Evolutionary conservation across 2,329 filamentous ascomycete genomes (phyloP).

Genomic region (Penicillium sp.): DNA sequence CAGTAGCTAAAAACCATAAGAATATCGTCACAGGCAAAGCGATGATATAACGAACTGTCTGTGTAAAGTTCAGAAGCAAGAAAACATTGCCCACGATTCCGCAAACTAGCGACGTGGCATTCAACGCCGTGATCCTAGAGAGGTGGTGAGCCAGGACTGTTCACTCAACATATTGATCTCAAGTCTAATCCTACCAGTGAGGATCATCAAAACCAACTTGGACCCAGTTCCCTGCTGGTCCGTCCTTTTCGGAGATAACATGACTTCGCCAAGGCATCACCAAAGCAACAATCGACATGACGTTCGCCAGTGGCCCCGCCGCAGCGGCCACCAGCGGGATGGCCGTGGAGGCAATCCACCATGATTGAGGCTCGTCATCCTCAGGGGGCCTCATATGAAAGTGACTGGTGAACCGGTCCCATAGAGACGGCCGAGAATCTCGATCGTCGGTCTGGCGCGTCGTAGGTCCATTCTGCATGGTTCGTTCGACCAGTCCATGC

Average conservation of each 20-base stretch:
- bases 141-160: slow-evolving; percentile 5
- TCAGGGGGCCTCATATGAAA: slow-evolving; percentile 45
- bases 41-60: slow-evolving; percentile 75
- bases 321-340: slow-evolving; percentile 82
- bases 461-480: slow-evolving; percentile 22
- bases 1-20: slow-evolving; percentile 71
- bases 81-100: slow-evolving; percentile 81
- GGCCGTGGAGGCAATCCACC: slow-evolving; percentile 57
- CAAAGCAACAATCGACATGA: slow-evolving; percentile 85
- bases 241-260: slow-evolving; percentile 49
- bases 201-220: slow-evolving; percentile 69
- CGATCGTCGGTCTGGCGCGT: slow-evolving; percentile 4
- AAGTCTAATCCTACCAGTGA: slow-evolving; percentile 59
- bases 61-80: slow-evolving; percentile 84
- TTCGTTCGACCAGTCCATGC: slow-evolving; percentile 9
- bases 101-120: slow-evolving; percentile 75
- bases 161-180: not conserved
- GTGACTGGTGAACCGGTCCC: slow-evolving; percentile 25
- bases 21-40: slow-evolving; percentile 83
- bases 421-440: slow-evolving; percentile 10
- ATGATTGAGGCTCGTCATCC: slow-evolving; percentile 50
- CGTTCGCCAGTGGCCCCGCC: slow-evolving; percentile 82
- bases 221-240: slow-evolving; percentile 52
- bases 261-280: slow-evolving; percentile 74
- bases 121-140: slow-evolving; percentile 70